These are phyloP conservation scores for Penicillium sp. DNA, from an alignment of 2,329 filamentous ascomycete genomes.

Conservation along the genomic window DNA sequence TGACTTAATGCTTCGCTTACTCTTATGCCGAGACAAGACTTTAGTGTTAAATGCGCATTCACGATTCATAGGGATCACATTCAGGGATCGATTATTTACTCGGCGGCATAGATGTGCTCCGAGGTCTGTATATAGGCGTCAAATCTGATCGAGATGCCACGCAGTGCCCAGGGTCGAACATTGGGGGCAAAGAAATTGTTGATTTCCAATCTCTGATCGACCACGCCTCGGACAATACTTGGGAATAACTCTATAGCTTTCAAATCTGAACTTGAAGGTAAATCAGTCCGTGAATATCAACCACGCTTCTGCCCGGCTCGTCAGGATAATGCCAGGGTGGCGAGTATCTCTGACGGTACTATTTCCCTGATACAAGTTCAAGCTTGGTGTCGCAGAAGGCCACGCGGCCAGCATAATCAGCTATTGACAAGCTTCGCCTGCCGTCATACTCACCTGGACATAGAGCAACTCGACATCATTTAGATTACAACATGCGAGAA, in stretches of 20 bases:
- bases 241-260: background rate
- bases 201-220: background rate
- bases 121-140: background rate
- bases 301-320: background rate
- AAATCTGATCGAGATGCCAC: background rate
- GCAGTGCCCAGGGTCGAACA: too few relatives aligned
- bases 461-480: background rate
- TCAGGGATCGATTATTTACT: constrained; percentile 1
- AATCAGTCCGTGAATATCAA: background rate
- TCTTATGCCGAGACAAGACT: background rate
- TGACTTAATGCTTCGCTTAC: background rate
- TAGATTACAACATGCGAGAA: background rate
- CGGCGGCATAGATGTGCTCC: background rate
- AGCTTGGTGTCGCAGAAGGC: background rate
- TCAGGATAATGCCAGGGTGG: background rate
- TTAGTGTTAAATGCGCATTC: background rate
- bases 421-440: background rate
- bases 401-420: background rate
- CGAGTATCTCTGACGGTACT: background rate
- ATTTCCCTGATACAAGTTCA: background rate
- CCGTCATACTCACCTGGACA: too few relatives aligned
- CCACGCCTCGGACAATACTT: too few relatives aligned
- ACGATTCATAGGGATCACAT: background rate
- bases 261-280: background rate
- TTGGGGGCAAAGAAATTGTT: background rate